Percentiles rank a stretch among this genome's conserved stretches.
phyloP scores from a whole-genome alignment of 1,139 yeast species.

The Saccharomyces hybrid region DNA sequence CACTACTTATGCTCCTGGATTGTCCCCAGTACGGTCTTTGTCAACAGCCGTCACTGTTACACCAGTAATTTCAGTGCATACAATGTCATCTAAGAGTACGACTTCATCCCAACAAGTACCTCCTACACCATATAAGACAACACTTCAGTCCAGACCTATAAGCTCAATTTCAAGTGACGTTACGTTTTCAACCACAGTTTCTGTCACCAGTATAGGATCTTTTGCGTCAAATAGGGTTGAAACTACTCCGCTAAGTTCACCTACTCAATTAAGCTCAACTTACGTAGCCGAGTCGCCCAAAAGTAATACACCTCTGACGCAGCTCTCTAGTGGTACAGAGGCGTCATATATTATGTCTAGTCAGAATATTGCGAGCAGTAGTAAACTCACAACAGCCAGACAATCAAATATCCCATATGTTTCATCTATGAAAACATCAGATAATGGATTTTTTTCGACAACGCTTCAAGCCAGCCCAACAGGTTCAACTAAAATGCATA shows the following conservation, averaged over 20 bases:
- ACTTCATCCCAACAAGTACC: neutral
- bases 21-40: neutral
- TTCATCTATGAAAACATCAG: neutral
- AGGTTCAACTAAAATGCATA: neutral
- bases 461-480: neutral
- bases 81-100: neutral
- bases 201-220: neutral
- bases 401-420: neutral
- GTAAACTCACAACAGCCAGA: neutral
- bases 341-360: neutral
- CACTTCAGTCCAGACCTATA: neutral
- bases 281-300: neutral
- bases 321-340: neutral
- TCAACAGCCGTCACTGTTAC: neutral
- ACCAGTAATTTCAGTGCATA: neutral
- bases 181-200: neutral
- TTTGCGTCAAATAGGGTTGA: neutral
- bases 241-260: neutral
- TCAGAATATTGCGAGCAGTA: neutral
- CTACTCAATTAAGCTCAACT: neutral
- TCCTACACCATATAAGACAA: neutral
- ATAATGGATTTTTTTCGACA: neutral
- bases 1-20: neutral
- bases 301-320: neutral
- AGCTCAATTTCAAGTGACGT: neutral